phyloP scores from a whole-genome alignment of 495 filamentous ascomycete species.

The Bombardia bombarda region DNA sequence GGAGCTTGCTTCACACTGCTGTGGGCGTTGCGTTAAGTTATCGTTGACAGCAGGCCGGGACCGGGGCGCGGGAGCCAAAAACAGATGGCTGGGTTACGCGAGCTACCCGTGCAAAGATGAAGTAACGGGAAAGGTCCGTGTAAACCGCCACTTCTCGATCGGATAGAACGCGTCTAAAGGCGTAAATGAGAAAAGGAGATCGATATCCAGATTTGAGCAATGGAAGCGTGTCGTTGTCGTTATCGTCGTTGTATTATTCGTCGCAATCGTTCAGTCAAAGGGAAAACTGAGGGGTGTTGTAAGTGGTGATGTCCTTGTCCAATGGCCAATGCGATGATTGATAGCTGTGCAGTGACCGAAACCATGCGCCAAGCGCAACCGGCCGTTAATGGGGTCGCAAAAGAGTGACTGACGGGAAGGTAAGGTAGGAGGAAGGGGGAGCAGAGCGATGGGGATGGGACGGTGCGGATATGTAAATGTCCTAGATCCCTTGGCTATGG shows the following conservation, averaged over 20 bases:
- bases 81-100: too few relatives aligned
- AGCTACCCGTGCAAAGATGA: too few relatives aligned
- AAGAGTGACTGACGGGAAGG: constrained; percentile 25
- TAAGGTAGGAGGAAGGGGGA: constrained; percentile 1
- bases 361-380: constrained; percentile 27
- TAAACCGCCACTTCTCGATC: too few relatives aligned
- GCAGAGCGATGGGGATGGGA: constrained; percentile 16
- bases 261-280: not conserved
- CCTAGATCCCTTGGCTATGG: constrained; percentile 5
- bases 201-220: too few relatives aligned
- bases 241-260: not conserved
- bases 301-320: not conserved
- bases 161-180: too few relatives aligned
- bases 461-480: constrained; percentile 12
- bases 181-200: too few relatives aligned
- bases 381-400: constrained; percentile 21
- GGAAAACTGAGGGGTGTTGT: not conserved
- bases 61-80: too few relatives aligned
- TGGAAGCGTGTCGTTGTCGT: not conserved
- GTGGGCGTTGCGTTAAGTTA: too few relatives aligned
- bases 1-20: not conserved
- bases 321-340: not conserved
- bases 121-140: too few relatives aligned
- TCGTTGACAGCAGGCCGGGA: too few relatives aligned
- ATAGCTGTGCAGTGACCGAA: not conserved